Base-by-base conservation (phyloP, 306 rosid species). In the Corylus americana region DNA sequence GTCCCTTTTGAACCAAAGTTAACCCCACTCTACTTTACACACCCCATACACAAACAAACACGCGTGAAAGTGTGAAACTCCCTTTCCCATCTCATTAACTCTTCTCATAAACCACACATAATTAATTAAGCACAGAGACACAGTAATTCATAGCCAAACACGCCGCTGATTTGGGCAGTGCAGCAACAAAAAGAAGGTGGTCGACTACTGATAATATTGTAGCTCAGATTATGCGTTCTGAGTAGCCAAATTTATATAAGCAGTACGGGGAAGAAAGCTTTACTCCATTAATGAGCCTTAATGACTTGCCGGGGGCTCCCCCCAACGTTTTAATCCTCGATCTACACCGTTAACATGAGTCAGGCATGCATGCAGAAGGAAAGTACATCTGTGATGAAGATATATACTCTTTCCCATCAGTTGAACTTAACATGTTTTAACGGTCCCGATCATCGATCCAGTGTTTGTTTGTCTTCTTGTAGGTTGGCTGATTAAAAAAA, bases 1-100 rank as follows among this genome's bases (percentile, higher is more conserved):
- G 94, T 88, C 94, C 87, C 91, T 93, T 86, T 89, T 88, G 79
- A 82, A 82, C 80, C 77, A 84, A 83, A 82, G 44, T 51, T 78
- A 78, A 75, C 82, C 79, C 59, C 80, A 83, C 83, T 77, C 77
- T 73, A 61, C 77, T 71, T 17, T 39, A 49, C 53, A 49, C 3
- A 49, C 2, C 4, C 14, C 53, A 49, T 11, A 49, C 14, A 49
- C 14, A 3, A 49, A 49, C 53, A 48, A 42, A 42, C 53, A 49
- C 53, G 53, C 53, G 53, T 49, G 11, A 48, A 48, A 48, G 2
- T 48, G 25, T 22, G 25, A 31, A 10, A 11, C 53, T 2, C 13
- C 53, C 14, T 18, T 54, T 22, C 7, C 58, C 11, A 5, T 14
- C 8, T 54, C n/a, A 54, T 54, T 54, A 17, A 54, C 20, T 18